A percentile compares a stretch with the other conserved stretches of the same genome.
phyloP scores from a whole-genome alignment of 2,329 filamentous ascomycete species.

The Emericellopsis cladophorae region DNA sequence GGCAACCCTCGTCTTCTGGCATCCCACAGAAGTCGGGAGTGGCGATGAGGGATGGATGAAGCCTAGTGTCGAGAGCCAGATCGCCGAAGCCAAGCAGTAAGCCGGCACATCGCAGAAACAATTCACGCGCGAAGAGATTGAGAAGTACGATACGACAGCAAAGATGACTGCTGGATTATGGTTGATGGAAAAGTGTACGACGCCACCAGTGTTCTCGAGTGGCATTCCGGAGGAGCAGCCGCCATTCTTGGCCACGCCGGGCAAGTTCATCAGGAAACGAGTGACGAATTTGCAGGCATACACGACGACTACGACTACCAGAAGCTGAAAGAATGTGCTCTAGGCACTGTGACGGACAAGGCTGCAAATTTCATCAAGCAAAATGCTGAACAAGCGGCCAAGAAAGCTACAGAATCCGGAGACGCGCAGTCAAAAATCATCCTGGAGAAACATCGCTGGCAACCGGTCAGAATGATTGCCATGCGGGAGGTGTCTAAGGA shows the following conservation, averaged over 20 bases:
- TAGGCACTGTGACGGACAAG: no score
- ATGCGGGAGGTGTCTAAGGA: slow-evolving; percentile 27
- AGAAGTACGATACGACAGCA: slow-evolving; percentile 12
- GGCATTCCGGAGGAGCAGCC: no score
- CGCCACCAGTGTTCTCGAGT: no score
- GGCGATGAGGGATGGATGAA: slow-evolving; percentile 38
- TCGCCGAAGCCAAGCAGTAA: slow-evolving; percentile 28
- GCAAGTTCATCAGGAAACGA: no score
- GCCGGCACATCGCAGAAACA: slow-evolving; percentile 31
- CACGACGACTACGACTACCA: no score
- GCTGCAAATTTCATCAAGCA: no score
- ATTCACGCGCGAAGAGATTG: slow-evolving; percentile 38
- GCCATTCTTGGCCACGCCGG: no score
- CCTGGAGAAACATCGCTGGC: slow-evolving; percentile 31
- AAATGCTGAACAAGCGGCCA: no score
- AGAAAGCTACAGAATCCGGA: slow-evolving; percentile 3
- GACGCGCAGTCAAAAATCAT: slow-evolving; percentile 13
- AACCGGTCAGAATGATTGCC: slow-evolving; percentile 25
- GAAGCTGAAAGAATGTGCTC: no score
- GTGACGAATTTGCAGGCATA: no score
- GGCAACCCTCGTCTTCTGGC: slow-evolving; percentile 27
- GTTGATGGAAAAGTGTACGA: no score
- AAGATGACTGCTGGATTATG: no score
- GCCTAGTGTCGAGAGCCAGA: slow-evolving; percentile 27
- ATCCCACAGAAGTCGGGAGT: slow-evolving; percentile 29